Evolutionary conservation across 495 filamentous ascomycete genomes (phyloP).

Genomic region (Glonium stellatum): DNA sequence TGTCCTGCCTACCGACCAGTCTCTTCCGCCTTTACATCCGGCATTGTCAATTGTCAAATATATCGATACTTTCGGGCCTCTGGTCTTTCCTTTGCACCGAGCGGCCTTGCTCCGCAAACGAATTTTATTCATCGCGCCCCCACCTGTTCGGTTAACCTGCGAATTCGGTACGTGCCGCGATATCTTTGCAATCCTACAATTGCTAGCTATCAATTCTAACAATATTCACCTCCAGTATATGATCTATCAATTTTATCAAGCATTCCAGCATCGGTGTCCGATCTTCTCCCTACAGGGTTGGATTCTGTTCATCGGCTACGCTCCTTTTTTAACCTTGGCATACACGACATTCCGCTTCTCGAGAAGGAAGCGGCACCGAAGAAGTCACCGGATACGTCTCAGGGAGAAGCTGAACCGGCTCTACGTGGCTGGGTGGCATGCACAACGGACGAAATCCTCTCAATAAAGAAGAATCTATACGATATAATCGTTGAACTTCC

Average conservation of each 20-base stretch:
- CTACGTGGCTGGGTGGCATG: conserved; percentile 78
- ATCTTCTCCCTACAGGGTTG: conserved; percentile 55
- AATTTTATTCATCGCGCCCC: conserved; percentile 74
- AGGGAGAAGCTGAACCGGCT: conserved; percentile 36
- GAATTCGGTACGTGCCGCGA: conserved; percentile 65
- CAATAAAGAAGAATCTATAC: conserved; percentile 76
- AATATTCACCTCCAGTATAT: conserved; percentile 60
- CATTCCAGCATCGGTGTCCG: conserved; percentile 56
- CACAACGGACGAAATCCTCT: conserved; percentile 86
- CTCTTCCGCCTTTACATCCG: conserved; percentile 72
- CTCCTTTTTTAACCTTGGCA: conserved; percentile 81
- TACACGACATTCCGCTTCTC: conserved; percentile 83
- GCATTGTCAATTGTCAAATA: conserved; percentile 71
- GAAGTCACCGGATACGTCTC: not conserved
- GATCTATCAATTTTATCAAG: conserved; percentile 84
- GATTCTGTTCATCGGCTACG: conserved; percentile 57
- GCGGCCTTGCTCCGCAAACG: conserved; percentile 84
- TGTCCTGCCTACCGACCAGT: conserved; percentile 53
- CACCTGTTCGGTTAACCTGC: conserved; percentile 77
- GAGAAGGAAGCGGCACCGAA: conserved; percentile 41
- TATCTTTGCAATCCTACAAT: not conserved
- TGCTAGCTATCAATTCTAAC: not conserved
- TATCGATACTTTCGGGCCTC: conserved; percentile 76
- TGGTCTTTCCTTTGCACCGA: conserved; percentile 84
- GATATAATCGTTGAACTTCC: conserved; percentile 82